Conservation (phyloP, 2,329 filamentous ascomycete species). For the Magnaporthiopsis rhizophila region DNA sequence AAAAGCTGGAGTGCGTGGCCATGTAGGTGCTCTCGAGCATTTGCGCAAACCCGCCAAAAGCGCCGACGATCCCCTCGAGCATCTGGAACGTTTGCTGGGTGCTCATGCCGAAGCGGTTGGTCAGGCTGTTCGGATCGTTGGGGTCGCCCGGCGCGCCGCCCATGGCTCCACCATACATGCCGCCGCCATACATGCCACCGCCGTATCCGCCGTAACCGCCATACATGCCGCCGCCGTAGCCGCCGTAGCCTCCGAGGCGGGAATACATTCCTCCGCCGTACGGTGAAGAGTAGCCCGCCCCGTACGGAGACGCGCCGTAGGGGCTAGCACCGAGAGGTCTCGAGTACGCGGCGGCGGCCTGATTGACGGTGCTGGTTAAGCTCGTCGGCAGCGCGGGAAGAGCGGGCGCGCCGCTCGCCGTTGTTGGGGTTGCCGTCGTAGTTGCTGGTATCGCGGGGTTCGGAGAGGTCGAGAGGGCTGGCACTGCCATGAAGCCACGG, state of each 20-base stretch:
- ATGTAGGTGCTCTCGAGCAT: slow-evolving; percentile 99
- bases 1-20: slow-evolving; percentile 98
- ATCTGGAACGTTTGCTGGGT: slow-evolving; percentile 97
- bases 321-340: slow-evolving; percentile 26
- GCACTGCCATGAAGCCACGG: not conserved
- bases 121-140: slow-evolving; percentile 88
- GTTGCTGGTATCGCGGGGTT: slow-evolving; percentile 28
- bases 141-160: slow-evolving; percentile 48
- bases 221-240: slow-evolving; percentile 34
- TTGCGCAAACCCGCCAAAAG: slow-evolving; percentile 95
- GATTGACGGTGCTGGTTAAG: slow-evolving; percentile 72
- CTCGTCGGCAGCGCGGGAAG: slow-evolving; percentile 75
- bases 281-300: slow-evolving; percentile 24
- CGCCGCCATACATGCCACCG: slow-evolving; percentile 34
- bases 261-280: slow-evolving; percentile 39
- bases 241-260: slow-evolving; percentile 47
- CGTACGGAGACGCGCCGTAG: slow-evolving; percentile 18
- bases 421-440: slow-evolving; percentile 32
- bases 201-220: slow-evolving; percentile 35
- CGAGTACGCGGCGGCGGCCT: slow-evolving; percentile 80
- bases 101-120: slow-evolving; percentile 89
- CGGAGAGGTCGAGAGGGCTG: slow-evolving; percentile 17
- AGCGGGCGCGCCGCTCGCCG: slow-evolving; percentile 49
- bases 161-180: slow-evolving; percentile 32
- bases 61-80: slow-evolving; percentile 92